These are phyloP conservation scores for Erythrobasidium hasegawianum DNA, from an alignment of 1,284 basidiomycete genomes.

Conservation along the genomic window DNA sequence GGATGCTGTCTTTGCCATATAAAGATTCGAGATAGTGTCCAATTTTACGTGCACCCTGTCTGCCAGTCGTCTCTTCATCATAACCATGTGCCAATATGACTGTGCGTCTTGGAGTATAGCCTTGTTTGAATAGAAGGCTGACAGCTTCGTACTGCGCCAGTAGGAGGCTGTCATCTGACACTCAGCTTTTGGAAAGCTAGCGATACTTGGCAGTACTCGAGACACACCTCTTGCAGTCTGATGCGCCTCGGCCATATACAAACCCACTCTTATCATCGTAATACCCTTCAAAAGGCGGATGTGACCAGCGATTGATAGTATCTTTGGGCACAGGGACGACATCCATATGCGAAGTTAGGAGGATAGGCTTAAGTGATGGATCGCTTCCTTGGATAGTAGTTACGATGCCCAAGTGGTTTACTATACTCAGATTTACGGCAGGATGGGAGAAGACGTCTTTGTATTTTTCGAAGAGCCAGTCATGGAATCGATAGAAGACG, in stretches of 20 bases:
- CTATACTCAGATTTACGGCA: slow-evolving; percentile 56
- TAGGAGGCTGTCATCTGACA: slow-evolving; percentile 26
- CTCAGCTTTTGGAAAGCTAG: slow-evolving; percentile 48
- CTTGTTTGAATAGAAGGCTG: slow-evolving; percentile 56
- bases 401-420: slow-evolving; percentile 64
- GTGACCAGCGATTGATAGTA: slow-evolving; percentile 57
- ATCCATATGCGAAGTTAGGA: slow-evolving; percentile 66
- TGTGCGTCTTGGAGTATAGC: slow-evolving; percentile 55
- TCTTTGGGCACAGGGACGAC: slow-evolving; percentile 60
- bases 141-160: slow-evolving; percentile 52
- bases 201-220: slow-evolving; percentile 46
- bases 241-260: slow-evolving; percentile 61
- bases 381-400: slow-evolving; percentile 63
- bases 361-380: slow-evolving; percentile 59
- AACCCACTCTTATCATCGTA: slow-evolving; percentile 55
- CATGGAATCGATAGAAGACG: slow-evolving; percentile 43
- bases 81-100: slow-evolving; percentile 49
- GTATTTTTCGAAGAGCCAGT: slow-evolving; percentile 45
- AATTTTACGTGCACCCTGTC: slow-evolving; percentile 49
- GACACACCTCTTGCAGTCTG: slow-evolving; percentile 48
- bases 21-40: slow-evolving; percentile 48
- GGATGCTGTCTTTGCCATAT: slow-evolving; percentile 49
- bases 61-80: slow-evolving; percentile 47
- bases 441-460: slow-evolving; percentile 49
- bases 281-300: slow-evolving; percentile 63